phyloP scores from a whole-genome alignment of 306 rosid species.

The Mimosa bimucronata region DNA sequence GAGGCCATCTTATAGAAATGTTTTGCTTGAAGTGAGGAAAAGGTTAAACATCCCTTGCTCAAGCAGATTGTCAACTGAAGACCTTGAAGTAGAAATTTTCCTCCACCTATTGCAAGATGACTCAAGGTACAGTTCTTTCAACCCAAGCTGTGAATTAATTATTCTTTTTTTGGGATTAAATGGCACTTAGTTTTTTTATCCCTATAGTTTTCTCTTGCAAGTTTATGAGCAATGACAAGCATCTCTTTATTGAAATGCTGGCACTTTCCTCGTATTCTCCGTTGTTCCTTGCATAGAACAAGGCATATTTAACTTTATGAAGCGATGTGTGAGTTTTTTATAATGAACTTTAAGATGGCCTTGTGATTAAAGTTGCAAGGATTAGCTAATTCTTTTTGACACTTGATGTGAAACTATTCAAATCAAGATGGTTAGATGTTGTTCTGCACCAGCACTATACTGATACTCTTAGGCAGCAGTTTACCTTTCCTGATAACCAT shows the following conservation, averaged over 20 bases:
- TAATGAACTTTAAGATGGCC: background rate
- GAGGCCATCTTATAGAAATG: slow-evolving; percentile 94
- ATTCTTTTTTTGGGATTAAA: background rate
- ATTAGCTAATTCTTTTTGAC: slow-evolving; percentile 7
- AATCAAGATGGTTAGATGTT: background rate
- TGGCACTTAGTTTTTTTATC: background rate
- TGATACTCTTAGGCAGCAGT: background rate
- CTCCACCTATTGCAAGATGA: slow-evolving; percentile 75
- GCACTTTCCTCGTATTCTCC: background rate
- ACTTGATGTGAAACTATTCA: background rate
- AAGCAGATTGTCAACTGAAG: slow-evolving; percentile 69
- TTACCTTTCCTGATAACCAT: background rate
- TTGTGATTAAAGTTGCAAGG: background rate
- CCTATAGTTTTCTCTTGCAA: background rate
- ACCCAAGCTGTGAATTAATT: background rate
- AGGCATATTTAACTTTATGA: background rate
- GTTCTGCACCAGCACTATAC: background rate
- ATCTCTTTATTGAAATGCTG: background rate
- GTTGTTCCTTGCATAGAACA: background rate
- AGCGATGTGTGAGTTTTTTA: background rate
- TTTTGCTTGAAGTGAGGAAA: slow-evolving; percentile 76
- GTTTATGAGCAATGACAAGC: background rate
- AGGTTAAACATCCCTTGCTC: slow-evolving; percentile 78
- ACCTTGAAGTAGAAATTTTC: slow-evolving; percentile 92
- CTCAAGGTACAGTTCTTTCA: slow-evolving; percentile 48